These are phyloP conservation scores for Nigrograna mackinnonii DNA, from an alignment of 2,329 filamentous ascomycete genomes.

Conservation along the genomic window DNA sequence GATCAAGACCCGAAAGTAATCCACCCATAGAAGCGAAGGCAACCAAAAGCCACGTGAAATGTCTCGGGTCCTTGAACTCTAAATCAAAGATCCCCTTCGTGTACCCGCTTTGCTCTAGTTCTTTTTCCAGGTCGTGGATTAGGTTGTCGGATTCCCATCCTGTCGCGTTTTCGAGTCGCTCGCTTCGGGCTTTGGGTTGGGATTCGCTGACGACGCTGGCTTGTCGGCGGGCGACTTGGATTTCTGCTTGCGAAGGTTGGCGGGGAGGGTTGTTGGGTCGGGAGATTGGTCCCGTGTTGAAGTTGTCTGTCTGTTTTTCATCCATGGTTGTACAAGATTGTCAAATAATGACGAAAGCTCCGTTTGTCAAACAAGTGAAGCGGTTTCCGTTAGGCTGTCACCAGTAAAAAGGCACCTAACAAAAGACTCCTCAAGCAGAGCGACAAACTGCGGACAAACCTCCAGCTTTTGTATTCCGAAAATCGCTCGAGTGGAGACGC, in stretches of 20 bases:
- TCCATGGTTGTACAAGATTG: constrained; percentile 19
- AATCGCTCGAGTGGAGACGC: background rate
- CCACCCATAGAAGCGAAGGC: constrained; percentile 77
- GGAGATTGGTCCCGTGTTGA: constrained; percentile 6
- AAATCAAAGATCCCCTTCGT: constrained; percentile 54
- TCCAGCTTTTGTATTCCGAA: constrained; percentile 1
- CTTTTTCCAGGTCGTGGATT: constrained; percentile 45
- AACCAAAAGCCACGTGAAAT: constrained; percentile 71
- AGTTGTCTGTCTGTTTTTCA: constrained; percentile 23
- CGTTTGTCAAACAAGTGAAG: background rate
- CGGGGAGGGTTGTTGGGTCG: constrained; percentile 5
- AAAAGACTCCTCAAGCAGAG: background rate
- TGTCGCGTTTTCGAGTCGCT: constrained; percentile 35
- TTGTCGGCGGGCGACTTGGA: constrained; percentile 20
- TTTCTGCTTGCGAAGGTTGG: constrained; percentile 15
- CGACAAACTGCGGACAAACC: background rate
- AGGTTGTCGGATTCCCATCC: constrained; percentile 51
- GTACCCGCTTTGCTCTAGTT: constrained; percentile 38
- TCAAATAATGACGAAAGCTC: background rate
- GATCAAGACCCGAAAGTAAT: constrained; percentile 72
- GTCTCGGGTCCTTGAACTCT: constrained; percentile 62
- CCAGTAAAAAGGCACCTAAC: background rate
- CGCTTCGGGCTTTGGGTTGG: constrained; percentile 31
- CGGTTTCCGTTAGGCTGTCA: too few species aligned
- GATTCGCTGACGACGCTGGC: constrained; percentile 17